Conservation (phyloP, 495 filamentous ascomycete genomes). For the Tuber microsphaerosporum region DNA sequence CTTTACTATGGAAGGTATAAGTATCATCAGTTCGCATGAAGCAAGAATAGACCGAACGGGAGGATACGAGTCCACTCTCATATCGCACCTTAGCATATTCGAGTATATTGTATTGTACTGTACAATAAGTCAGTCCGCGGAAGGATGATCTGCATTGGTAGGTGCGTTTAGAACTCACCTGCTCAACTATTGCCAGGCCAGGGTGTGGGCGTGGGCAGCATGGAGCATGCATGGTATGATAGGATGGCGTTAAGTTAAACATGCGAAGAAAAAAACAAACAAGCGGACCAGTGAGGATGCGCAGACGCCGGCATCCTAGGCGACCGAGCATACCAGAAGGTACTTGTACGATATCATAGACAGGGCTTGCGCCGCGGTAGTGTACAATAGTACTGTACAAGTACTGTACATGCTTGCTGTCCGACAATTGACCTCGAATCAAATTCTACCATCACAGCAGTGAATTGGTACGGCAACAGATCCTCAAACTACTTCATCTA, state of each 20-base stretch:
- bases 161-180: neutral
- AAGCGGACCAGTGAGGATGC: neutral
- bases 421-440: neutral
- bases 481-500: neutral
- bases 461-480: neutral
- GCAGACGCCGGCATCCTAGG: neutral
- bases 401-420: neutral
- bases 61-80: neutral
- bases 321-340: neutral
- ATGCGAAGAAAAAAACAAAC: neutral
- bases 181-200: neutral
- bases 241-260: neutral
- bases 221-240: neutral
- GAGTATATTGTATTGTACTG: neutral
- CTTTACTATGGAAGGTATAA: neutral
- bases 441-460: neutral
- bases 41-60: neutral
- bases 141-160: neutral
- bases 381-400: neutral
- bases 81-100: neutral
- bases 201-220: neutral
- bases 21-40: neutral
- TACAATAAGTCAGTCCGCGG: neutral
- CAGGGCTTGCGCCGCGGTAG: neutral
- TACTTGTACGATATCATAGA: no score